Percentiles rank a stretch among this genome's conserved stretches.
These are phyloP conservation scores for Aulographum hederae DNA, from an alignment of 2,329 filamentous ascomycete species.

Conservation along the genomic window DNA sequence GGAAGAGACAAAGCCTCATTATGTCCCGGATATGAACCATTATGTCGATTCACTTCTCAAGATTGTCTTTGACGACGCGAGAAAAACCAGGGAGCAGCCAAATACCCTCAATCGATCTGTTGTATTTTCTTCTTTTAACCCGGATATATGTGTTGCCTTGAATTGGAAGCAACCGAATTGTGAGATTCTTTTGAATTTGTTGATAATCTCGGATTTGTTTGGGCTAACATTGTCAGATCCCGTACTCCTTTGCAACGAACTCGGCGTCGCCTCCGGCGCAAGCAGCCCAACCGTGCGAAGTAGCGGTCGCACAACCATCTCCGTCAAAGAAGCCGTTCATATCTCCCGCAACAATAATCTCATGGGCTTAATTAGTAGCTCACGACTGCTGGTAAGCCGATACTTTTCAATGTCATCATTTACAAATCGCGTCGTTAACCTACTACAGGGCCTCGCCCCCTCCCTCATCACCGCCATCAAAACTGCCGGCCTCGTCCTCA, in stretches of 20 bases:
- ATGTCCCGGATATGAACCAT: slow-evolving; percentile 64
- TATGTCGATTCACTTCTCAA: slow-evolving; percentile 71
- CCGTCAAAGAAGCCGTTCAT: slow-evolving; percentile 85
- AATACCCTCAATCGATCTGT: slow-evolving; percentile 65
- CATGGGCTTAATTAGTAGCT: slow-evolving; percentile 89
- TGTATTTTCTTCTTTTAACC: slow-evolving; percentile 86
- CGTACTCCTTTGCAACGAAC: slow-evolving; percentile 84
- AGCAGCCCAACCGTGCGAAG: slow-evolving; percentile 28
- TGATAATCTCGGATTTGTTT: not conserved
- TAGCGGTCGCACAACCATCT: slow-evolving; percentile 57
- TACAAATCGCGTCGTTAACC: not conserved
- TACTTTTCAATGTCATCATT: not conserved
- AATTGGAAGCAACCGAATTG: slow-evolving; percentile 99
- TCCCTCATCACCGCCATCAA: slow-evolving; percentile 88
- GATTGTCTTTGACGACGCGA: slow-evolving; percentile 81
- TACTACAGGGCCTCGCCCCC: slow-evolving; percentile 69
- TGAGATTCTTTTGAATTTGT: slow-evolving; percentile 19
- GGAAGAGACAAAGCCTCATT: slow-evolving; percentile 47
- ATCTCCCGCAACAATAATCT: slow-evolving; percentile 94
- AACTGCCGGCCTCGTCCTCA: slow-evolving; percentile 77
- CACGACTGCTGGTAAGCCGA: slow-evolving; percentile 55
- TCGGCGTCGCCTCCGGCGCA: slow-evolving; percentile 40
- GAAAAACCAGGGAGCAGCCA: slow-evolving; percentile 39
- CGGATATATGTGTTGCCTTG: slow-evolving; percentile 74
- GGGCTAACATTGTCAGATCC: slow-evolving; percentile 38